These are phyloP conservation scores for Jacaranda mimosifolia DNA, from an alignment of 257 asterid species.

Conservation along the genomic window DNA sequence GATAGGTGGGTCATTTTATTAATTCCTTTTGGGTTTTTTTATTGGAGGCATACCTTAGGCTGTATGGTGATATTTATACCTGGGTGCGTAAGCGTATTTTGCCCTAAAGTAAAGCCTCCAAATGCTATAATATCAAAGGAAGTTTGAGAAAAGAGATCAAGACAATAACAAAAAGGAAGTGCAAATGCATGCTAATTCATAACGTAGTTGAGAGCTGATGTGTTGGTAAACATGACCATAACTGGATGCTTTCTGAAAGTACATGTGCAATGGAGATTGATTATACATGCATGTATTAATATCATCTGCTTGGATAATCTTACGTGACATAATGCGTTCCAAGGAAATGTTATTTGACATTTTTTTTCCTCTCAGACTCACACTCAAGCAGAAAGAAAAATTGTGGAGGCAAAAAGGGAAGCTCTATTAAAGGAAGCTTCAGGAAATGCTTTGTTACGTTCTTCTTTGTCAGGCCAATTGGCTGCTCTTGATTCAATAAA, in stretches of 20 bases:
- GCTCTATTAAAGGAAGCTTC: slow-evolving; percentile 69
- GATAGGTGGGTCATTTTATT: too few species aligned
- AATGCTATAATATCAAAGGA: too few species aligned
- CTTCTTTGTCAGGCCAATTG: slow-evolving; percentile 64
- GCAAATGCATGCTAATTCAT: slow-evolving; percentile 4
- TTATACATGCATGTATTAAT: slow-evolving; percentile 17
- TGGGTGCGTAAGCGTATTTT: too few species aligned
- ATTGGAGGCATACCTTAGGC: too few species aligned
- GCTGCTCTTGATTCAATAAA: slow-evolving; percentile 71
- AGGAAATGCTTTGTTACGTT: slow-evolving; percentile 41
- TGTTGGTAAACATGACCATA: neutral
- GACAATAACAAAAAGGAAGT: too few species aligned
- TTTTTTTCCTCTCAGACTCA: slow-evolving; percentile 65
- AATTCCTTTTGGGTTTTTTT: too few species aligned
- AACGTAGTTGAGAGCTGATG: slow-evolving; percentile 3
- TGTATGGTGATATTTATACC: too few species aligned
- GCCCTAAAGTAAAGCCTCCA: too few species aligned
- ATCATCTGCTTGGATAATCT: slow-evolving; percentile 30
- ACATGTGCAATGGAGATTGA: neutral
- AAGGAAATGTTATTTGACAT: slow-evolving; percentile 18
- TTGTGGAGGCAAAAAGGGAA: slow-evolving; percentile 78
- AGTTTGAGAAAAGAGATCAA: too few species aligned
- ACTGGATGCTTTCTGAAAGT: neutral
- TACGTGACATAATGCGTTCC: slow-evolving; percentile 1
- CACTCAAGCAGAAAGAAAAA: slow-evolving; percentile 88